Percentiles rank a stretch among this genome's conserved stretches.
phyloP scores from a whole-genome alignment of 2,329 filamentous ascomycete genomes.

The Calycina marina region DNA sequence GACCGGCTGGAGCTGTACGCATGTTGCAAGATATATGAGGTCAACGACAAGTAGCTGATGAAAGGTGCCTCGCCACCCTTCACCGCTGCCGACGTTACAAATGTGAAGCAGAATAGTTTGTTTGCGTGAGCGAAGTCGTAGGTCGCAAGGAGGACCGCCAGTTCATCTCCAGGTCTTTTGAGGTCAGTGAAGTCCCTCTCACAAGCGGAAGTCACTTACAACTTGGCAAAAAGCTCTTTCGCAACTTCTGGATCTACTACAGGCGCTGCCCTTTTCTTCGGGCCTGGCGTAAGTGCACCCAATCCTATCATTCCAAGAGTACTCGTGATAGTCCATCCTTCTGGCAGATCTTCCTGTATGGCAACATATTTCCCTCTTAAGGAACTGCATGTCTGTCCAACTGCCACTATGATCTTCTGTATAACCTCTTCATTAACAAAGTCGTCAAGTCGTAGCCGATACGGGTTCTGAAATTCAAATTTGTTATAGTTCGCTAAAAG shows the following conservation, averaged over 20 bases:
- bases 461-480: slow-evolving; percentile 96
- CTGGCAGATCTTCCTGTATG: slow-evolving; percentile 78
- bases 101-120: slow-evolving; percentile 81
- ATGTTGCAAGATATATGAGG: slow-evolving; percentile 87
- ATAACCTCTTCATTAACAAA: slow-evolving; percentile 90
- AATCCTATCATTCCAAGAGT: slow-evolving; percentile 78
- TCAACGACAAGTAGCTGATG: slow-evolving; percentile 69
- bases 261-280: slow-evolving; percentile 47
- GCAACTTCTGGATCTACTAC: slow-evolving; percentile 64
- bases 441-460: slow-evolving; percentile 79
- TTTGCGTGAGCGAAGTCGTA: slow-evolving; percentile 94
- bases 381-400: slow-evolving; percentile 56
- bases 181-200: slow-evolving; percentile 13
- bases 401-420: slow-evolving; percentile 61
- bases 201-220: slow-evolving; percentile 40
- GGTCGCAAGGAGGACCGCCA: slow-evolving; percentile 65
- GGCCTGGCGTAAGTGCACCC: slow-evolving; percentile 55
- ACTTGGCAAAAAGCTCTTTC: slow-evolving; percentile 63
- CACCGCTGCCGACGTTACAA: slow-evolving; percentile 51
- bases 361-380: slow-evolving; percentile 66
- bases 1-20: slow-evolving; percentile 71
- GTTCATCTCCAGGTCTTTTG: slow-evolving; percentile 59
- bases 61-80: slow-evolving; percentile 61
- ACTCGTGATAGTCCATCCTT: slow-evolving; percentile 72
- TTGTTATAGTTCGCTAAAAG: slow-evolving; percentile 97